Evolutionary conservation across 495 filamentous ascomycete genomes (phyloP).

Genomic region (Penicillium silybi): DNA sequence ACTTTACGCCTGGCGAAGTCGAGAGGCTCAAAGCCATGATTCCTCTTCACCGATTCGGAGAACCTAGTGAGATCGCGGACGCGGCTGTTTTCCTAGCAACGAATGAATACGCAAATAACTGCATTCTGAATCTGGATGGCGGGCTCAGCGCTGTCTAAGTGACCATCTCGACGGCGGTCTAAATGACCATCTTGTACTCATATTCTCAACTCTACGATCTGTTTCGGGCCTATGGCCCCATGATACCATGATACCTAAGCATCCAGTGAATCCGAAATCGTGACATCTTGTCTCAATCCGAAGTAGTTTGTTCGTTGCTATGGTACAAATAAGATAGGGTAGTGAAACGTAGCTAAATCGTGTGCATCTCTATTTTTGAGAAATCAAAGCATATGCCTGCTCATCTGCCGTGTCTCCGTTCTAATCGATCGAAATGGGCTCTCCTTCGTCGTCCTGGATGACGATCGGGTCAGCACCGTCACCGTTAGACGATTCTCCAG

Average conservation of each 20-base stretch:
- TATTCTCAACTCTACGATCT: not conserved
- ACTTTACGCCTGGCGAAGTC: constrained; percentile 34
- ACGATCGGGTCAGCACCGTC: constrained; percentile 42
- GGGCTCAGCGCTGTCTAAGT: constrained; percentile 64
- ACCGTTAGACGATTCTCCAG: constrained; percentile 26
- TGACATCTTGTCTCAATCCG: not conserved
- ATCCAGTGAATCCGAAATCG: not conserved
- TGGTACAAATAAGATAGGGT: constrained; percentile 16
- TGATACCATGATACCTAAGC: not conserved
- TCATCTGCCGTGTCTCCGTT: not conserved
- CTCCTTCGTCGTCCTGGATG: constrained; percentile 54
- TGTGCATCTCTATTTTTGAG: not conserved
- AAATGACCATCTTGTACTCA: not conserved
- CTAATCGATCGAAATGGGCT: constrained; percentile 70
- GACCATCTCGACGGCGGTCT: constrained; percentile 32
- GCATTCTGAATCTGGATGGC: constrained; percentile 81
- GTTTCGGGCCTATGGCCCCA: not conserved
- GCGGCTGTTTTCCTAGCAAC: constrained; percentile 73
- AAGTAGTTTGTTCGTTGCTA: constrained; percentile 7
- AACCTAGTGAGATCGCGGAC: constrained; percentile 69
- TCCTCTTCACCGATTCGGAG: constrained; percentile 67
- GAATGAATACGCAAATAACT: constrained; percentile 80
- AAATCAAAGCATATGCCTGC: not conserved
- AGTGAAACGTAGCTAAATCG: not conserved
- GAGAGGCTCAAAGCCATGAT: constrained; percentile 44